Evolutionary conservation across 2,329 filamentous ascomycete genomes (phyloP), one percentile per base, ranked within the genome.

Genomic region (Neurospora crassa): DNA sequence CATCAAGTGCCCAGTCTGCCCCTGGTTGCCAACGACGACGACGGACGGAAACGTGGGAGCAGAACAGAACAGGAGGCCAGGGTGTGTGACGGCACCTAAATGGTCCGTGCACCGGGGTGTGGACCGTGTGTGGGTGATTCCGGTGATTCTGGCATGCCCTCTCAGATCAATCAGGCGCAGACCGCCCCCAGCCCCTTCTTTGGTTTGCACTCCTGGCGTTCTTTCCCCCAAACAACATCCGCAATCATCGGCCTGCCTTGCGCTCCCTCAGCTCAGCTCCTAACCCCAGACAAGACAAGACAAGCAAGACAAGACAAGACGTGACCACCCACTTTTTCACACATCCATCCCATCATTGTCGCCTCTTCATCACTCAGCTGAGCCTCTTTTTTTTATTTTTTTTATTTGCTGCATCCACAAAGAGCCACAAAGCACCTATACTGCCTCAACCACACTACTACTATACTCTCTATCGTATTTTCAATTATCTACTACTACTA

Each of bases 111-210:
- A 34, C 53, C 16, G 11, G 24, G 53, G 29, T 63, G 53, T 29
- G 29, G 29, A 29, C 4, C 29, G 29, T 29, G 29, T 29, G 29
- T 29, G 29, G 29, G 29, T 29, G 29, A 29, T 24, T 24, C 24
- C 24, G 24, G 34, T 63, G 53, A 63, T 63, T 63, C 53, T 63
- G 53, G 20, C 47, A 63, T 63, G 53, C 24, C 24, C 24, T 63
- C 29, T n/a, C 53, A 34, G 53, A 63, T 63, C 53, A 72, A 75
- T 67, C 69, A 40, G 68, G 41, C 47, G 70, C 70, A 71, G 74
- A 75, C 71, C 69, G 71, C 70, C 67, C 75, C 75, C 73, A 75
- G 73, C 75, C 75, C 73, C 75, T 74, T 73, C 73, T 69, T 70
- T 70, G 71, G 47, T 59, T 59, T 59, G 47, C 47, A 59, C 47